Conservation (phyloP, 1,284 basidiomycete genomes). For the Schizophyllum commune region DNA sequence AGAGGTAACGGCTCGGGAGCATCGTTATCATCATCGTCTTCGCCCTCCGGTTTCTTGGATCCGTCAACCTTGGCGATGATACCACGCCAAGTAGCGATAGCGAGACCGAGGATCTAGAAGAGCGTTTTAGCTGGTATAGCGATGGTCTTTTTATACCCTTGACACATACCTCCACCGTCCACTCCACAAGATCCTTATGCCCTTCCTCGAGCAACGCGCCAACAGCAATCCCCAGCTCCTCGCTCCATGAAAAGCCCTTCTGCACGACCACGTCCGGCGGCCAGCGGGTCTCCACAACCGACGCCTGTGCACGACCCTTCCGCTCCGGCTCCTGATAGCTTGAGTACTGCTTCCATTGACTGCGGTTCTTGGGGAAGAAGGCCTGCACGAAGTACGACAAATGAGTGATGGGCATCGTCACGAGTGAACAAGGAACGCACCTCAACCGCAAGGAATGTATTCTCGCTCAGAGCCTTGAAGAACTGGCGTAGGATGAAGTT, state of each 20-base stretch:
- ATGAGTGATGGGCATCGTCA: conserved; percentile 6
- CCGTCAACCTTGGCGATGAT: conserved; percentile 65
- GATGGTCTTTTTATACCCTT: not conserved
- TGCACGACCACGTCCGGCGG: conserved; percentile 74
- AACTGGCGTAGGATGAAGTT: conserved; percentile 83
- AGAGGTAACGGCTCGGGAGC: conserved; percentile 12
- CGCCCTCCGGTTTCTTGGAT: conserved; percentile 29
- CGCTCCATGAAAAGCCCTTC: conserved; percentile 84
- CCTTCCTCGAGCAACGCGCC: conserved; percentile 64
- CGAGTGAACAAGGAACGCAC: too few species aligned
- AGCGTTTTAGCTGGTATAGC: not conserved
- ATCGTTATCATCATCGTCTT: conserved; percentile 29
- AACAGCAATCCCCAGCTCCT: conserved; percentile 83
- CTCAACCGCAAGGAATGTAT: conserved; percentile 82
- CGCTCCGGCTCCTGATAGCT: conserved; percentile 70
- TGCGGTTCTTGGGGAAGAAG: conserved; percentile 84
- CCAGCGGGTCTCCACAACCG: conserved; percentile 33
- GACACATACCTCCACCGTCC: conserved; percentile 68
- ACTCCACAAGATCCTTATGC: conserved; percentile 60
- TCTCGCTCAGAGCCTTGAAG: conserved; percentile 80
- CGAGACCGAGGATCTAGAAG: conserved; percentile 58
- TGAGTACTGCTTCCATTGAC: conserved; percentile 79
- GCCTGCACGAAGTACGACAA: conserved; percentile 48
- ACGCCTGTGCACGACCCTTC: conserved; percentile 32
- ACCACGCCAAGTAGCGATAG: conserved; percentile 57